Evolutionary conservation across 768 basidiomycete genomes (phyloP), one percentile per base, ranked within the genome.

Genomic region (Austroboletus festivus): DNA sequence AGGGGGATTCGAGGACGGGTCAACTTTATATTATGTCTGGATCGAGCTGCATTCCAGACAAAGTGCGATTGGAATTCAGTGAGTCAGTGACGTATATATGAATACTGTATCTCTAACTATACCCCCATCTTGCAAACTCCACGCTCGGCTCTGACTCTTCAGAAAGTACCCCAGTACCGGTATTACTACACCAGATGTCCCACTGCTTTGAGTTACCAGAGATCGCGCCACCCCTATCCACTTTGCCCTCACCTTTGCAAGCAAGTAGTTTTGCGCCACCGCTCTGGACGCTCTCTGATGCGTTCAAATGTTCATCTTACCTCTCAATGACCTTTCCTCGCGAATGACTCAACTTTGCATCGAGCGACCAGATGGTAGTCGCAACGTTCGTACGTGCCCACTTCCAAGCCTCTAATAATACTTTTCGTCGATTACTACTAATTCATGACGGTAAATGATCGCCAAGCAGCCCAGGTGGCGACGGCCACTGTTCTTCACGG

Each of bases 261-360:
- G 60, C 49, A 58, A 52, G 31, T 20, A 39, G 0, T 52, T 61
- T 56, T 55, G 34, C 23, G 47, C 37, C 3, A 50, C 53, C 8
- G 59, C 59, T 4, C 59, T 61, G 15, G 57, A 55, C n/a, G 45
- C 62, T 4, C 51, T 61, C 3, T 62, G 59, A 60, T 49, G 54
- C 20, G 40, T 52, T 0, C 59, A 61, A 47, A 49, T 47, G 1
- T 62, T 57, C 18, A 18, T 61, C 2, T 9, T 62, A 1, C 59
- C 60, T 1, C 23, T 61, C 58, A 0, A 44, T 43, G 49, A 50
- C 44, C 8, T 59, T 60, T 39, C 60, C 59, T 8, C 53, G 23
- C 16, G 60, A 51, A 2, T 8, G 56, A 19, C 53, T 60, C 47
- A 39, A 44, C 19, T 50, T 59, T 26, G 57, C 49, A 11, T 48